phyloP scores from a whole-genome alignment of 1,284 basidiomycete species.

The Boletus mariae region DNA sequence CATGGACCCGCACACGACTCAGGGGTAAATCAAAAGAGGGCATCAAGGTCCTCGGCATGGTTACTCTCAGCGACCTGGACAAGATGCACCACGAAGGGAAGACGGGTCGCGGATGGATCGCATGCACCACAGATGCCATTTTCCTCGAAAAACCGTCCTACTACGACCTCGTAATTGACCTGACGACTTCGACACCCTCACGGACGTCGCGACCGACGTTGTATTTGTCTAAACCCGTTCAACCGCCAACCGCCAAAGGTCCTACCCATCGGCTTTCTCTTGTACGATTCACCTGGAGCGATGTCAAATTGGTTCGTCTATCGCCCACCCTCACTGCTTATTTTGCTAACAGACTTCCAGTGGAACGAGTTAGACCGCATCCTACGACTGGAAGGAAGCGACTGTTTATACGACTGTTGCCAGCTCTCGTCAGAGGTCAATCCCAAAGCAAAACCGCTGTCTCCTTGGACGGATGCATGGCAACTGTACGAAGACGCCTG shows the following conservation, averaged over 20 bases:
- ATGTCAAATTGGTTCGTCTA: constrained; percentile 60
- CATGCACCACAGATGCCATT: constrained; percentile 79
- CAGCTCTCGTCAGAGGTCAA: constrained; percentile 30
- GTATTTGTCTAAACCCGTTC: constrained; percentile 51
- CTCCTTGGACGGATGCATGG: constrained; percentile 70
- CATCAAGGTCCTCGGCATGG: constrained; percentile 68
- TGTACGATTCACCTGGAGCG: constrained; percentile 76
- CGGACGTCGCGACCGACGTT: constrained; percentile 62
- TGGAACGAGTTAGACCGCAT: constrained; percentile 73
- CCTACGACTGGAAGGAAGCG: constrained; percentile 48
- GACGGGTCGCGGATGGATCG: constrained; percentile 70
- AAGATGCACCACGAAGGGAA: constrained; percentile 52
- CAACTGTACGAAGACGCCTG: constrained; percentile 79
- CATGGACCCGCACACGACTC: constrained; percentile 29
- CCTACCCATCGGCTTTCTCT: constrained; percentile 54
- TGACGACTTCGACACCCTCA: constrained; percentile 60
- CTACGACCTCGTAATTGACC: constrained; percentile 75
- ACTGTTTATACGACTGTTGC: constrained; percentile 36
- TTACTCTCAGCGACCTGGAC: constrained; percentile 69
- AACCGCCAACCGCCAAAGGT: constrained; percentile 34
- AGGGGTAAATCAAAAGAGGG: constrained; percentile 49
- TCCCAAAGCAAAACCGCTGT: constrained; percentile 38
- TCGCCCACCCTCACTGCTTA: neutral
- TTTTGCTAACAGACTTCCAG: constrained; percentile 31
- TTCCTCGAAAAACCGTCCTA: constrained; percentile 73